phyloP scores from a whole-genome alignment of 257 asterid genomes.

The Mentha longifolia region DNA sequence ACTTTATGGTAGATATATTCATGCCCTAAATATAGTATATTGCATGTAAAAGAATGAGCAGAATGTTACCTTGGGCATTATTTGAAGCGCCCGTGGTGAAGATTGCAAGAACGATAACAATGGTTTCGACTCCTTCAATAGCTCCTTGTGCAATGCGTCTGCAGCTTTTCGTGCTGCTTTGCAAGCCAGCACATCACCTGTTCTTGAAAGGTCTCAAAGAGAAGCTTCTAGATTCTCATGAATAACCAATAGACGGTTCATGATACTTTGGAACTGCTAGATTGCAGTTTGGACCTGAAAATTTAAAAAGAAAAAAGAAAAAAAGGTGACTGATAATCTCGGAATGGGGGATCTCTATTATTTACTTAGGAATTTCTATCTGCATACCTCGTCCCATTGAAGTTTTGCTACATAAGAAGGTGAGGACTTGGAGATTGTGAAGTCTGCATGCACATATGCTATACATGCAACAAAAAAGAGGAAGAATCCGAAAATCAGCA shows the following conservation, averaged over 20 bases:
- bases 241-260: conserved; percentile 60
- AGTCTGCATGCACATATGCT: conserved; percentile 75
- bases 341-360: not conserved
- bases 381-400: conserved; percentile 94
- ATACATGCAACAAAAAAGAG: conserved; percentile 78
- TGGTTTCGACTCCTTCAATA: conserved; percentile 77
- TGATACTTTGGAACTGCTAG: conserved; percentile 67
- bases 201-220: conserved; percentile 87
- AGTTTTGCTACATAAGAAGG: conserved; percentile 86
- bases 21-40: not conserved
- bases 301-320: no score
- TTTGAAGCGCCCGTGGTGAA: conserved; percentile 70
- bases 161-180: conserved; percentile 93
- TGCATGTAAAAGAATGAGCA: not conserved
- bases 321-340: not conserved
- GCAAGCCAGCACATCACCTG: conserved; percentile 87
- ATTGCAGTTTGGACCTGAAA: conserved; percentile 77
- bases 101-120: conserved; percentile 71
- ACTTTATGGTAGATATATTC: not conserved
- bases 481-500: conserved; percentile 91
- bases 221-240: conserved; percentile 91
- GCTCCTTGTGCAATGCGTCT: conserved; percentile 73
- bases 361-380: not conserved
- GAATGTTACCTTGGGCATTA: conserved; percentile 69
- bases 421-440: conserved; percentile 92